These are phyloP conservation scores for Suillus lakei DNA, from an alignment of 768 basidiomycete genomes.

Conservation along the genomic window DNA sequence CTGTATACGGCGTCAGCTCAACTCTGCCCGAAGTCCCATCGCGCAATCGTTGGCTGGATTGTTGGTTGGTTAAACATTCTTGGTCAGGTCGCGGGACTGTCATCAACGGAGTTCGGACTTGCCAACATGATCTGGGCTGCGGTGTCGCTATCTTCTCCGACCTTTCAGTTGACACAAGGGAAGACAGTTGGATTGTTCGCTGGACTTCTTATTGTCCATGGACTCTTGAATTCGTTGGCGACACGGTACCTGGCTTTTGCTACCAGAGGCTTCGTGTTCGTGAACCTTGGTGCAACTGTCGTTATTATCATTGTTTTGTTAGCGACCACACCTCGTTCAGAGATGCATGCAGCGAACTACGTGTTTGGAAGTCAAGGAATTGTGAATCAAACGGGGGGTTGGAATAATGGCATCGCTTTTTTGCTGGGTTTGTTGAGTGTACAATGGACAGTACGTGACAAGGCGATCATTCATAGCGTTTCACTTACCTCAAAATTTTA, in stretches of 20 bases:
- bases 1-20: conserved; percentile 81
- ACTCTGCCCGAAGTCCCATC: conserved; percentile 62
- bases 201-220: conserved; percentile 79
- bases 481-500: not conserved
- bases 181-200: conserved; percentile 81
- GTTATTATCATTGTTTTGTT: conserved; percentile 87
- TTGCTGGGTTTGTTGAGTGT: conserved; percentile 85
- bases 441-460: conserved; percentile 75
- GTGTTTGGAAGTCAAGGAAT: conserved; percentile 80
- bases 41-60: conserved; percentile 75
- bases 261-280: conserved; percentile 81
- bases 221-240: conserved; percentile 68
- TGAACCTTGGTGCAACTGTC: conserved; percentile 83
- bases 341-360: conserved; percentile 83
- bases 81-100: conserved; percentile 84
- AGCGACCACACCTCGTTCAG: conserved; percentile 68
- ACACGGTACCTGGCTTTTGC: conserved; percentile 77
- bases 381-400: conserved; percentile 80
- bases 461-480: no score
- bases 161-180: conserved; percentile 41
- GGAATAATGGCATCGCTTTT: conserved; percentile 81
- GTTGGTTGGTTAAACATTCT: conserved; percentile 87
- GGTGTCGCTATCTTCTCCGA: conserved; percentile 34
- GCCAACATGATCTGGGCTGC: conserved; percentile 84
- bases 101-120: conserved; percentile 85